These are phyloP conservation scores for Scortechinia acanthostroma DNA, from an alignment of 2,329 filamentous ascomycete species.

Conservation along the genomic window DNA sequence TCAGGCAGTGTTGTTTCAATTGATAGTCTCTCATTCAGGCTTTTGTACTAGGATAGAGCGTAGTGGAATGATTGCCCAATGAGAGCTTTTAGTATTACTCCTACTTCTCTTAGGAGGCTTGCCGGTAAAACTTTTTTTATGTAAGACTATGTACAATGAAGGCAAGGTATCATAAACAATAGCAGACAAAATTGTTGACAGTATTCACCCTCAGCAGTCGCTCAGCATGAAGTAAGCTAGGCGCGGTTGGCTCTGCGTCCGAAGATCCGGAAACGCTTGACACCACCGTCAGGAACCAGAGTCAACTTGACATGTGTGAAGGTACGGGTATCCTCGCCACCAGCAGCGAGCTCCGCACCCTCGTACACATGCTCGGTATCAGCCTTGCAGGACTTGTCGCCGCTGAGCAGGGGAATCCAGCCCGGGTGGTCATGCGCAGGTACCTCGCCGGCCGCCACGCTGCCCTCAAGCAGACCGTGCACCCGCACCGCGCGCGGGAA, in stretches of 20 bases:
- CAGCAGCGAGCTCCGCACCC: conserved; percentile 16
- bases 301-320: background rate
- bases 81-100: no score
- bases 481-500: conserved; percentile 28
- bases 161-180: no score
- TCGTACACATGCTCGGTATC: conserved; percentile 30
- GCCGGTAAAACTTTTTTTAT: no score
- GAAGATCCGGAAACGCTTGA: background rate
- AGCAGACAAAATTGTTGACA: no score
- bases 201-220: no score
- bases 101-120: no score
- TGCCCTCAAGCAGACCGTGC: conserved; percentile 16
- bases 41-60: no score
- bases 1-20: no score
- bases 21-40: no score
- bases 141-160: no score
- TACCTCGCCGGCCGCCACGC: background rate
- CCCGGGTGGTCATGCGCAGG: conserved; percentile 5
- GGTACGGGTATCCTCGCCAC: conserved; percentile 2
- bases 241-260: background rate
- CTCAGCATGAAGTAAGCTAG: no score
- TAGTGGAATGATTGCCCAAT: no score
- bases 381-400: conserved; percentile 22
- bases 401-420: conserved; percentile 9
- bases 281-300: background rate